Percentiles rank a stretch among this genome's conserved stretches.
phyloP scores from a whole-genome alignment of 1,284 basidiomycete species.

The Takashimella tepidaria region DNA sequence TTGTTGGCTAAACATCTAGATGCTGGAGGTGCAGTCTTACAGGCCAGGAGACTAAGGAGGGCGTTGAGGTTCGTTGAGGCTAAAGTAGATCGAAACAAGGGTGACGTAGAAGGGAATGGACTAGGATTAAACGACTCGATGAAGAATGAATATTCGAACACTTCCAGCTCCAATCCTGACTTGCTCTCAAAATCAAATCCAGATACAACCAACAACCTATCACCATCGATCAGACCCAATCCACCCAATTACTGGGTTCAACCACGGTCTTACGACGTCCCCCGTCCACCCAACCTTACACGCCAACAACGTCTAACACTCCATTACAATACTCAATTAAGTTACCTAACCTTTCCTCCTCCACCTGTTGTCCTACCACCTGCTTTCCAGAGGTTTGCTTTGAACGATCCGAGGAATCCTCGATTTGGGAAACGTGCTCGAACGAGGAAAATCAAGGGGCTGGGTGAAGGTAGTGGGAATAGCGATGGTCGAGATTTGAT shows the following conservation, averaged over 20 bases:
- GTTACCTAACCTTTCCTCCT: slow-evolving; percentile 9
- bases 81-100: neutral
- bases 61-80: slow-evolving; percentile 10
- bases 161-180: neutral
- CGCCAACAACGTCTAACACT: slow-evolving; percentile 10
- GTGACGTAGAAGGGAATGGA: neutral
- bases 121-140: neutral
- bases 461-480: neutral
- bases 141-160: neutral
- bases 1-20: slow-evolving; percentile 20
- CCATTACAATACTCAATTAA: slow-evolving; percentile 20
- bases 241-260: neutral
- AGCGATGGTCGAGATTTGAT: too few species aligned
- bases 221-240: too few species aligned
- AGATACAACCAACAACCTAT: neutral
- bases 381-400: neutral
- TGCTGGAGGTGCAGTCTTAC: slow-evolving; percentile 27
- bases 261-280: neutral
- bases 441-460: neutral
- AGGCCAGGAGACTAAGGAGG: slow-evolving; percentile 26
- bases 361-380: neutral
- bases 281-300: neutral
- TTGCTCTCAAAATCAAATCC: neutral
- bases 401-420: neutral
- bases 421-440: neutral